Percentiles rank a stretch among this genome's conserved stretches.
Evolutionary conservation across 2,329 filamentous ascomycete genomes (phyloP).

Genomic region (Arthrocladium fulminans): DNA sequence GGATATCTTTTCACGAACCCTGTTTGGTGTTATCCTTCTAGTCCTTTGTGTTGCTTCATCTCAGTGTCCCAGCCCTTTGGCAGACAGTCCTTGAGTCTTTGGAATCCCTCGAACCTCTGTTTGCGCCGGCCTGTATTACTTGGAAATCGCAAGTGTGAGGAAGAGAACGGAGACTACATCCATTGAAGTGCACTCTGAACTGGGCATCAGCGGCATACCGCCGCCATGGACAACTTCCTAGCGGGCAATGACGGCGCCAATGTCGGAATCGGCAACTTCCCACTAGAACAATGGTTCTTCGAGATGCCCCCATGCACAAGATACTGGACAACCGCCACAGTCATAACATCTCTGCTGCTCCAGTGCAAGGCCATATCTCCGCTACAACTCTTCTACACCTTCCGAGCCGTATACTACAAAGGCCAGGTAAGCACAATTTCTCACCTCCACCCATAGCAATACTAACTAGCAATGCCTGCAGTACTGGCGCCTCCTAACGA

Average conservation of each 20-base stretch:
- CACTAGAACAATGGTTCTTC: slow-evolving; percentile 95
- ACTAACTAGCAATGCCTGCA: slow-evolving; percentile 30
- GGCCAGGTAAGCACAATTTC: slow-evolving; percentile 58
- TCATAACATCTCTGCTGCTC: slow-evolving; percentile 77
- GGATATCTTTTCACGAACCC: too few species aligned
- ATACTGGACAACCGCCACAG: slow-evolving; percentile 92
- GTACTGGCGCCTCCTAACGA: slow-evolving; percentile 96
- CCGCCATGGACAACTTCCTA: slow-evolving; percentile 19
- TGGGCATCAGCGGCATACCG: too few species aligned
- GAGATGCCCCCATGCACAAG: slow-evolving; percentile 95
- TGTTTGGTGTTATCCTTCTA: too few species aligned
- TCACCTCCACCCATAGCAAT: background rate
- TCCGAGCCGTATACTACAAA: slow-evolving; percentile 81
- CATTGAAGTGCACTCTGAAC: too few species aligned
- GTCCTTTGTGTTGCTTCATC: too few species aligned
- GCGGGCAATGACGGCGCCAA: slow-evolving; percentile 29
- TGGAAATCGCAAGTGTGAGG: background rate
- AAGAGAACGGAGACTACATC: too few species aligned
- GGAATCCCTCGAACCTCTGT: background rate
- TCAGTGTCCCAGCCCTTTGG: too few species aligned
- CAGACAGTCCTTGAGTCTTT: too few species aligned
- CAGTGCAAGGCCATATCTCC: slow-evolving; percentile 89
- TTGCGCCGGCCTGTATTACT: background rate
- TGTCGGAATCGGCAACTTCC: slow-evolving; percentile 40
- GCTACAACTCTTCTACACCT: slow-evolving; percentile 96